phyloP scores from a whole-genome alignment of 208 protist species.

The Crithidia sp. region DNA sequence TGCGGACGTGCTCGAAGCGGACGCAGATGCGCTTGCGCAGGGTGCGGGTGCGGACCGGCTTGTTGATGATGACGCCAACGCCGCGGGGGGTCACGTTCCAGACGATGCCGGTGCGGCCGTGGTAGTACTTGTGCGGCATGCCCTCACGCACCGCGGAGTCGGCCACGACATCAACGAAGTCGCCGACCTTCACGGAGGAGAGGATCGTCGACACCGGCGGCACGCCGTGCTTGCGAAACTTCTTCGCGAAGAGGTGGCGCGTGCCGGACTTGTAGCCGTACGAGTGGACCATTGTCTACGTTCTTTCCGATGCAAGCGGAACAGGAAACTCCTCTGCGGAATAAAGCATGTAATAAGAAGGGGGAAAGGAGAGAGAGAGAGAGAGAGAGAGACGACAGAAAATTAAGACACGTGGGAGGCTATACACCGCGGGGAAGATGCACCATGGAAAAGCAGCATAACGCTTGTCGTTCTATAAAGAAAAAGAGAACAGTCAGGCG shows the following conservation, averaged over 20 bases:
- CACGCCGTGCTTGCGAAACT: slow-evolving; percentile 96
- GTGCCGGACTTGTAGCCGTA: slow-evolving; percentile 98
- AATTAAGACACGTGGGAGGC: too few species aligned
- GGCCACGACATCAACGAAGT: slow-evolving; percentile 99
- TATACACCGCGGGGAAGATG: too few species aligned
- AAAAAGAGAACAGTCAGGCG: too few species aligned
- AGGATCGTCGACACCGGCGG: slow-evolving; percentile 96
- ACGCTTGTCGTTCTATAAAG: too few species aligned
- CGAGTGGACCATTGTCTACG: slow-evolving; percentile 86
- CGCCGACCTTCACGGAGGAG: slow-evolving; percentile 97
- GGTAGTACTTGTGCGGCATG: slow-evolving; percentile 99
- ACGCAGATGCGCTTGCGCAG: slow-evolving; percentile 99
- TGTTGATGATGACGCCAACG: slow-evolving; percentile 99
- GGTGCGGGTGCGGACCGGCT: slow-evolving; percentile 97
- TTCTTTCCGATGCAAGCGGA: slow-evolving; percentile 5
- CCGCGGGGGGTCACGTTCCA: slow-evolving; percentile 99
- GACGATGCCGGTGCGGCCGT: slow-evolving; percentile 99
- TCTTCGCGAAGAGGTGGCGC: slow-evolving; percentile 97
- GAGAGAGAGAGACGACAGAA: too few species aligned
- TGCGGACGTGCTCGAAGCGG: slow-evolving; percentile 99
- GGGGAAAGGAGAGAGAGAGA: too few species aligned
- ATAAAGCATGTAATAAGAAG: too few species aligned
- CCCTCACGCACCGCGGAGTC: slow-evolving; percentile 99
- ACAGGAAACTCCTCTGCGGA: background rate
- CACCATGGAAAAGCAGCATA: too few species aligned